phyloP scores from a whole-genome alignment of 176 grass and related monocot genomes.

The Musa itinerans region DNA sequence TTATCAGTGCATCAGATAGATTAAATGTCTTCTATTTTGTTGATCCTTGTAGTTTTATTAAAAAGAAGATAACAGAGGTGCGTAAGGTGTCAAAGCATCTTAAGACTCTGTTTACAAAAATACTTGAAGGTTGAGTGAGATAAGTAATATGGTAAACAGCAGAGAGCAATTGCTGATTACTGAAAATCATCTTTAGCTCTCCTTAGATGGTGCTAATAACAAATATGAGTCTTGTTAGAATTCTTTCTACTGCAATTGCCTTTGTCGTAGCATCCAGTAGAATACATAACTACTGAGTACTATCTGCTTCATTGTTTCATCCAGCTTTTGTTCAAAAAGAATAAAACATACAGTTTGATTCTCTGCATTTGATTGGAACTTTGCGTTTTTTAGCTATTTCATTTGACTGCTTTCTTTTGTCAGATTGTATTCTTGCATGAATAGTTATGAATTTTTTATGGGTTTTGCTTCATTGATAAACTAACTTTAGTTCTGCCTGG shows the following conservation, averaged over 20 bases:
- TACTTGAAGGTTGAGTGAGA: background rate
- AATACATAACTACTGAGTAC: no score
- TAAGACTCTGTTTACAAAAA: no score
- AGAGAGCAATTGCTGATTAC: background rate
- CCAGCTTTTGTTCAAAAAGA: no score
- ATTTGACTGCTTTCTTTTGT: background rate
- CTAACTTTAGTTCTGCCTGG: background rate
- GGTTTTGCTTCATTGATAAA: background rate
- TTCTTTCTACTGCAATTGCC: no score
- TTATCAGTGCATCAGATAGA: background rate
- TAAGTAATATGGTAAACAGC: background rate
- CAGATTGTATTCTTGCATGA: background rate
- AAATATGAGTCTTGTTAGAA: background rate
- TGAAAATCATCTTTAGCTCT: background rate
- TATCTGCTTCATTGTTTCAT: no score
- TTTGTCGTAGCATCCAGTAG: no score
- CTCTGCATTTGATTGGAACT: no score
- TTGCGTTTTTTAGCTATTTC: background rate
- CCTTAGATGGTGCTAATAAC: background rate
- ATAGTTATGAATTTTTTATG: background rate
- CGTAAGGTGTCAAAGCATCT: no score
- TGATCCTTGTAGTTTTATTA: no score
- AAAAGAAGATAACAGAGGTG: no score
- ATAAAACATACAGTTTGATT: no score
- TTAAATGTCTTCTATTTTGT: background rate